These are phyloP conservation scores for Grammothele lineata DNA, from an alignment of 768 basidiomycete genomes.

Conservation along the genomic window DNA sequence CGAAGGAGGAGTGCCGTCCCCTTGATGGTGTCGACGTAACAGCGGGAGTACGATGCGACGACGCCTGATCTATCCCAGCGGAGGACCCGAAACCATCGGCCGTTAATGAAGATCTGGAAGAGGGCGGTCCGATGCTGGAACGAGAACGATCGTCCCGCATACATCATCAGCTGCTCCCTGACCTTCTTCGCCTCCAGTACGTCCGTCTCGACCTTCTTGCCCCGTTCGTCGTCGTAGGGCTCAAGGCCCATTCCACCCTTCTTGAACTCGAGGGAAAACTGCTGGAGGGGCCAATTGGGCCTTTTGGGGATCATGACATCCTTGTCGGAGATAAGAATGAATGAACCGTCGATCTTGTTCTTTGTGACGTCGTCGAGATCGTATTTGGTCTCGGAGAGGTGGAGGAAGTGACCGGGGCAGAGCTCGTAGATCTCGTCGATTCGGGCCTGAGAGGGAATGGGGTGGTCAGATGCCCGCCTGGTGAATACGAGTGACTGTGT, in stretches of 20 bases:
- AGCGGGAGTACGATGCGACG: not conserved
- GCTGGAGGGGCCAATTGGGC: not conserved
- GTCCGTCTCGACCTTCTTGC: not conserved
- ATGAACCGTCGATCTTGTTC: not conserved
- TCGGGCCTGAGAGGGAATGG: not conserved
- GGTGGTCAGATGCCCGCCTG: no score
- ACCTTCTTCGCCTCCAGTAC: not conserved
- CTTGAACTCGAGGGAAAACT: not conserved
- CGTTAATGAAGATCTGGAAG: conserved; percentile 1
- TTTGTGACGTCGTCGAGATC: not conserved
- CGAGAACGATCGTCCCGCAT: no score
- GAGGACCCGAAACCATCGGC: not conserved
- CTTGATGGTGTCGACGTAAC: not conserved
- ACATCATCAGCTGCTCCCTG: not conserved
- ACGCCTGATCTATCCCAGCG: not conserved
- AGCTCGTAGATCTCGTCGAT: not conserved
- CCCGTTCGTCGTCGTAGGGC: not conserved
- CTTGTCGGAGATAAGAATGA: not conserved
- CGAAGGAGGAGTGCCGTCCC: not conserved
- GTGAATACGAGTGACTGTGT: no score
- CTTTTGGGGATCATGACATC: not conserved
- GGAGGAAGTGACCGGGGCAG: not conserved
- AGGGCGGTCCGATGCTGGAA: conserved; percentile 1
- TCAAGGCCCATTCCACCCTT: not conserved
- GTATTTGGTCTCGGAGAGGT: not conserved